Evolutionary conservation across 2,329 filamentous ascomycete species (phyloP).

Genomic region (Fusarium sp.): DNA sequence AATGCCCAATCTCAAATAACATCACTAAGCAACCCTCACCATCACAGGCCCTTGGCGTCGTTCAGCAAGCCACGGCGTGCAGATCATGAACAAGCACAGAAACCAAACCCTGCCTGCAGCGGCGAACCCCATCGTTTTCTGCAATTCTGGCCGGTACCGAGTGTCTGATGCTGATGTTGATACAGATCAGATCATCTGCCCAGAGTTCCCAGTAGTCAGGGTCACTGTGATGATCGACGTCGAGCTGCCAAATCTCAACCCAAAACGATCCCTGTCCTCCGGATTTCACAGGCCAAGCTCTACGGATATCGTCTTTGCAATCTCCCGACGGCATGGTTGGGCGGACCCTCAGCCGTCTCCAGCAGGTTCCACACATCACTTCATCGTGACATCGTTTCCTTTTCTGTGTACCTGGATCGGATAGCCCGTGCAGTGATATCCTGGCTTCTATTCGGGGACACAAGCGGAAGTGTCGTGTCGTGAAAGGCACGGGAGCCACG

Average conservation of each 20-base stretch:
- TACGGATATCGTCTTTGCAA: conserved; percentile 2
- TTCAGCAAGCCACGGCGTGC: conserved; percentile 16
- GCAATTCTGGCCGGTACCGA: not conserved
- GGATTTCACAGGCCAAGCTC: conserved; percentile 6
- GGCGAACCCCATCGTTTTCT: not conserved
- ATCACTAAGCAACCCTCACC: not conserved
- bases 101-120: not conserved
- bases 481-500: not conserved
- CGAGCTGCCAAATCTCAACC: not conserved
- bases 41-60: not conserved
- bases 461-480: not conserved
- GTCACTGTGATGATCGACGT: conserved; percentile 5
- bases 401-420: conserved; percentile 3
- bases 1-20: not conserved
- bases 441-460: not conserved
- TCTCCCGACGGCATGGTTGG: conserved; percentile 19
- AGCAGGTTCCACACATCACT: conserved; percentile 12
- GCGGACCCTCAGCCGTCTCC: conserved; percentile 4
- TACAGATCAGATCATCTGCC: conserved; percentile 8
- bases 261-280: conserved; percentile 2
- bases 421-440: conserved; percentile 4
- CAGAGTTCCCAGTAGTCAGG: conserved; percentile 3
- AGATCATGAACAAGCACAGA: conserved; percentile 10
- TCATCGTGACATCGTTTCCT: not conserved
- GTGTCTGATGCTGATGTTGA: not conserved